A percentile compares a stretch with the other conserved stretches of the same genome.
Conservation (phyloP, 1,284 basidiomycete genomes). For the Fomitopsis pinicola region DNA sequence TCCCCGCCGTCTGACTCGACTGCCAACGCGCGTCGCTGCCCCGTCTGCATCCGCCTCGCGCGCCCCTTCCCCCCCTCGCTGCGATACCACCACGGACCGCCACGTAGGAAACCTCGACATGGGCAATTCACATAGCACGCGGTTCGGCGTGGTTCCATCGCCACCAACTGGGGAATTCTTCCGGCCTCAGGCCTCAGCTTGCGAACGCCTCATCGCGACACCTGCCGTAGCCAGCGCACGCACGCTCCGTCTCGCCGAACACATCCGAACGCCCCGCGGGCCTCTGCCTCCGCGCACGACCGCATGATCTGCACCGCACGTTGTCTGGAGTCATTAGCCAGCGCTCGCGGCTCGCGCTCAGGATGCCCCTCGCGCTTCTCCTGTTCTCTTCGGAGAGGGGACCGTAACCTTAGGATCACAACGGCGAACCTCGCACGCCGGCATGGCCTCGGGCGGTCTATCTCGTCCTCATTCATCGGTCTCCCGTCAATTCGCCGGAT, state of each 20-base stretch:
- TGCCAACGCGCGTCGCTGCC: neutral
- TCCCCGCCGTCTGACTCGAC: constrained; percentile 4
- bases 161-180: neutral
- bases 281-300: neutral
- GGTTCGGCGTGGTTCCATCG: neutral
- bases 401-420: constrained; percentile 4
- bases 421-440: neutral
- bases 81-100: neutral
- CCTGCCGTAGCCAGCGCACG: neutral
- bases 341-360: neutral
- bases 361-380: neutral
- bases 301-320: constrained; percentile 4
- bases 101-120: neutral
- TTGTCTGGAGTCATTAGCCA: neutral
- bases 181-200: neutral
- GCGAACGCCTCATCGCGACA: neutral
- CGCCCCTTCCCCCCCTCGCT: neutral
- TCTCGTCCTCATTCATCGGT: neutral
- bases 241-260: constrained; percentile 1
- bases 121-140: neutral
- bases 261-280: neutral
- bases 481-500: neutral
- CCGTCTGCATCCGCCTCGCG: neutral
- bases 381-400: neutral
- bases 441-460: neutral